phyloP scores from a whole-genome alignment of 2,329 filamentous ascomycete species.

The Shiraia bambusicola region DNA sequence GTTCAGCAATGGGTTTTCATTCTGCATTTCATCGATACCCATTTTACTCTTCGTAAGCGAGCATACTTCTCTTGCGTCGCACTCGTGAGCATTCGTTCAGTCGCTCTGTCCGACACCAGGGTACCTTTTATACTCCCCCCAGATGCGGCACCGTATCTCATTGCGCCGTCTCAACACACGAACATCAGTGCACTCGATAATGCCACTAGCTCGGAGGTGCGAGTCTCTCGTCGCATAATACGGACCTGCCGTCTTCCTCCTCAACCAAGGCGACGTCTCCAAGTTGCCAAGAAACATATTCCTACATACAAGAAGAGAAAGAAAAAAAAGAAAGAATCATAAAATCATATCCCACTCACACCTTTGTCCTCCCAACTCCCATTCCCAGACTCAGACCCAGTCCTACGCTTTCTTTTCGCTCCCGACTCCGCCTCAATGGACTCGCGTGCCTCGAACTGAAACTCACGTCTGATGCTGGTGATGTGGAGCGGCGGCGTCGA shows the following conservation, averaged over 20 bases:
- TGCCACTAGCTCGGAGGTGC: too few species aligned
- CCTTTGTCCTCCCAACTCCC: slow-evolving; percentile 17
- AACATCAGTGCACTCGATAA: too few species aligned
- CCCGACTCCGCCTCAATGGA: slow-evolving; percentile 9
- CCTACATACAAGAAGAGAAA: too few species aligned
- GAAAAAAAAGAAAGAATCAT: too few species aligned
- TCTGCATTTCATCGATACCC: slow-evolving; percentile 5
- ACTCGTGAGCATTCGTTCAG: background rate
- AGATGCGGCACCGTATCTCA: background rate
- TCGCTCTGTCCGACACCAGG: background rate
- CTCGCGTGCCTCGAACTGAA: slow-evolving; percentile 14
- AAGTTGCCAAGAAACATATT: too few species aligned
- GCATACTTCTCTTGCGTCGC: background rate
- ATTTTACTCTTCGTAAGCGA: slow-evolving; percentile 1
- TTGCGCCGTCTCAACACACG: too few species aligned
- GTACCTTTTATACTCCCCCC: background rate
- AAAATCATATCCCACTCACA: slow-evolving; percentile 3
- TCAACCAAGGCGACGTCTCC: too few species aligned
- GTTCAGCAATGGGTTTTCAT: background rate
- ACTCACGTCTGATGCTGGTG: slow-evolving; percentile 8
- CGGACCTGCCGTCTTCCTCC: too few species aligned
- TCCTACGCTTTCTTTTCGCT: slow-evolving; percentile 8
- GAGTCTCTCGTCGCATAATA: too few species aligned
- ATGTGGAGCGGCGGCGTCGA: slow-evolving; percentile 7
- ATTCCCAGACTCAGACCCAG: slow-evolving; percentile 4